Evolutionary conservation across 352 stramenopile genomes (phyloP), one percentile per base, ranked within the genome.

Genomic region (Aphanomyces astaci): DNA sequence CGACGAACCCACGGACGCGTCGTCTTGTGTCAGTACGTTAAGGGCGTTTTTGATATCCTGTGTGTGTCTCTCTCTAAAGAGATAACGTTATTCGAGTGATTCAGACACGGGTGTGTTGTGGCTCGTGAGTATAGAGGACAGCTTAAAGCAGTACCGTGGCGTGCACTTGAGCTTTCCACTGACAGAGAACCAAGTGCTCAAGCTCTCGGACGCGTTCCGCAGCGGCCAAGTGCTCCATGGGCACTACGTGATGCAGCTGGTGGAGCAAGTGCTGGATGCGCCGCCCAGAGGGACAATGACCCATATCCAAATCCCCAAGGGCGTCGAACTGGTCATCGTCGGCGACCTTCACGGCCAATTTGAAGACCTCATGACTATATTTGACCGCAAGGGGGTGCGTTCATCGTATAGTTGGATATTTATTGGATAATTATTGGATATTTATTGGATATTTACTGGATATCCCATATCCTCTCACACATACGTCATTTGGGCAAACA

Each of bases 311-410:
- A 83, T 97, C 33, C 82, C 83, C 1, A 67, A 81, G 2, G 87
- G 84, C n/a, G 84, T 92, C 43, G 86, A 86, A 51, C 76, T 98
- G 17, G 95, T 96, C 36, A 86, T 98, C 19, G 88, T 97, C 0
- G 93, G 93, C 19, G 93, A 98, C 77, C 74, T 97, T 1, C 93
- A 98, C 64, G 93, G 93, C 0, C 93, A 98, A 55, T 77, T 98
- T 19, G 86, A 96, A 69, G 95, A 98, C 66, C 73, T 98, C 28
- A 84, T 96, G 10, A 95, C 90, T 1, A 97, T 98, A 40, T 82
- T 98, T 46, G 90, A 89, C 63, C 87, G 96, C 72, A 97, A 95
- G 63, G 92, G 92, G 15, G 73, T 55, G 15, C 19, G 39, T 59
- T n/a, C 52, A n/a, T n/a, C n/a, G n/a, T n/a, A n/a, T n/a, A n/a